Evolutionary conservation across 306 rosid species (phyloP).

Genomic region (Cajanus cajan): DNA sequence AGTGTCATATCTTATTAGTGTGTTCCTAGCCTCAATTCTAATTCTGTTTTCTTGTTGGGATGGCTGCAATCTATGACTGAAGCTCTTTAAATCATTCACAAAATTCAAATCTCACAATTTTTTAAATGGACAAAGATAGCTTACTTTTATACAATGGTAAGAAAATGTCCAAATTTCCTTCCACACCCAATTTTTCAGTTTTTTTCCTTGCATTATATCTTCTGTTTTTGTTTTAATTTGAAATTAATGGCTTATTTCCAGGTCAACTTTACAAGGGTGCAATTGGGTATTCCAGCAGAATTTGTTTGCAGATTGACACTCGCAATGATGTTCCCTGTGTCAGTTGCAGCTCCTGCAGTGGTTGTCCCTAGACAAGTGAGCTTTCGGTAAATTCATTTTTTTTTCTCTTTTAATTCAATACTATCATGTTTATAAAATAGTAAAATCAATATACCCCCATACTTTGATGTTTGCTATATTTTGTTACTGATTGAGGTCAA

Average conservation of each 20-base stretch:
- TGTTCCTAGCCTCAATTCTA: too few species aligned
- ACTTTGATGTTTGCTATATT: slow-evolving; percentile 27
- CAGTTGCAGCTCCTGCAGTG: slow-evolving; percentile 79
- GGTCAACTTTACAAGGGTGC: slow-evolving; percentile 82
- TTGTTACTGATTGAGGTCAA: slow-evolving; percentile 67
- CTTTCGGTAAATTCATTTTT: slow-evolving; percentile 63
- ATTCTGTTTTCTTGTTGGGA: too few species aligned
- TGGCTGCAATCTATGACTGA: too few species aligned
- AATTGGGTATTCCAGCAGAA: slow-evolving; percentile 81
- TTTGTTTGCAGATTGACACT: slow-evolving; percentile 94
- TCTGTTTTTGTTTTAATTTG: background rate
- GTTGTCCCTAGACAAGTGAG: slow-evolving; percentile 90
- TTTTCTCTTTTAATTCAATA: background rate
- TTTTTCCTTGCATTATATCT: background rate
- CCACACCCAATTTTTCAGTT: too few species aligned
- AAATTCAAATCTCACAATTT: too few species aligned
- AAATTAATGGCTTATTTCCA: slow-evolving; percentile 42
- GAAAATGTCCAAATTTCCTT: background rate
- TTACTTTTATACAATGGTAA: background rate
- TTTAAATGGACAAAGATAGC: too few species aligned
- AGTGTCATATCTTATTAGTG: too few species aligned
- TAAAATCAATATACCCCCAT: background rate
- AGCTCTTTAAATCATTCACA: too few species aligned
- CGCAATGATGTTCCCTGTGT: slow-evolving; percentile 99
- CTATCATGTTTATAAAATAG: background rate